Percentiles rank a stretch among this genome's conserved stretches.
Evolutionary conservation across 441 rosid species (phyloP).

Genomic region (Populus hybrid): DNA sequence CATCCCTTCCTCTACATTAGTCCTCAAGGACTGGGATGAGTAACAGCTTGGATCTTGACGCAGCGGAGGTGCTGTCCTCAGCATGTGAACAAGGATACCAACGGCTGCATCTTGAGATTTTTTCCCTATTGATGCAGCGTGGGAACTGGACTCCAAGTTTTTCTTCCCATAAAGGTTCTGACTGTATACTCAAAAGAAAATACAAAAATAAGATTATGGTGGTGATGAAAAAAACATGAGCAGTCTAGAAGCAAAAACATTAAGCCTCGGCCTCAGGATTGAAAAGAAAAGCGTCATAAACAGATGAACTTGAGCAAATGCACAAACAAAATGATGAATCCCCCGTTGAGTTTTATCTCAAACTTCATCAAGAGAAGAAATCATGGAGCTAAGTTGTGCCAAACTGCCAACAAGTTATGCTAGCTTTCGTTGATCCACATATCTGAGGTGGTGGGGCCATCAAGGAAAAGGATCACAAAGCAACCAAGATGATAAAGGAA

Average conservation of each 20-base stretch:
- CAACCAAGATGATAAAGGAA: too few relatives aligned
- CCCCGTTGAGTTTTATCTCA: too few relatives aligned
- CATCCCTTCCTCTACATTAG: constrained; percentile 44
- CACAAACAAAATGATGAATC: not conserved
- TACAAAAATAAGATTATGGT: not conserved
- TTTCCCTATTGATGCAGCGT: constrained; percentile 40
- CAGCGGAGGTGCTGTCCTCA: constrained; percentile 75
- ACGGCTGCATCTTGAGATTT: constrained; percentile 89
- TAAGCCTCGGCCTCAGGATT: not conserved
- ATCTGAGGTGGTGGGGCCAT: too few relatives aligned
- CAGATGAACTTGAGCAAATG: not conserved
- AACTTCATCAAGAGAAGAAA: too few relatives aligned
- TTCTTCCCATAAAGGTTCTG: too few relatives aligned
- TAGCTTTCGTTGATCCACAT: too few relatives aligned
- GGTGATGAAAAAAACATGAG: not conserved
- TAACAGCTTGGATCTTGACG: constrained; percentile 67
- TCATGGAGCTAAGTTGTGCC: too few relatives aligned
- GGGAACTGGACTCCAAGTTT: constrained; percentile 21
- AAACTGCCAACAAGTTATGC: too few relatives aligned
- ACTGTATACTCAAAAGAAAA: constrained; percentile 1
- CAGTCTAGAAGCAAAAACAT: too few relatives aligned
- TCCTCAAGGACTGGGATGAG: constrained; percentile 44
- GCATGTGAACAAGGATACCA: constrained; percentile 76
- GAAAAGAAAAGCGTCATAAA: not conserved
- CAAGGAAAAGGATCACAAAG: too few relatives aligned